Evolutionary conservation across 495 filamentous ascomycete genomes (phyloP).

Genomic region (Cenococcum geophilum): DNA sequence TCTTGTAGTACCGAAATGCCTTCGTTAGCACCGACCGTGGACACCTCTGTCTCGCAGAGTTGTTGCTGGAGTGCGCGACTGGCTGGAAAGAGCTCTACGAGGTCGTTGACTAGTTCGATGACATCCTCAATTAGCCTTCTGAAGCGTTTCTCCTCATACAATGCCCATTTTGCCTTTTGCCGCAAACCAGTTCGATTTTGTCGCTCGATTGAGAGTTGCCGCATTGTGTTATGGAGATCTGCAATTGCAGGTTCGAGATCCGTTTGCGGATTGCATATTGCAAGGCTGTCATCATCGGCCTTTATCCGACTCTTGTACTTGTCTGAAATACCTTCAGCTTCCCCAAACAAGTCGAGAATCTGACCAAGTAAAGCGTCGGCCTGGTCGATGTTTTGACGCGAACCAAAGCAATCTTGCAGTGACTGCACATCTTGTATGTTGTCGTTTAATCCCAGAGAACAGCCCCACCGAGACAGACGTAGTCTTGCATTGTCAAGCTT

Average conservation of each 20-base stretch:
- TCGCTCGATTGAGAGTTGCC: slow-evolving; percentile 27
- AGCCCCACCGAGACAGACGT: slow-evolving; percentile 25
- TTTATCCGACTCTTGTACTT: no score
- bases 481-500: slow-evolving; percentile 28
- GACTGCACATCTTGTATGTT: slow-evolving; percentile 6
- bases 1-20: no score
- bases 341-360: no score
- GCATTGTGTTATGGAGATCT: slow-evolving; percentile 32
- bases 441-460: slow-evolving; percentile 11
- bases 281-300: slow-evolving; percentile 17
- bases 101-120: slow-evolving; percentile 24
- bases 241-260: slow-evolving; percentile 23
- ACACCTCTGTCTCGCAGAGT: no score
- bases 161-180: slow-evolving; percentile 22
- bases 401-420: no score
- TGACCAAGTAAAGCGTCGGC: not conserved
- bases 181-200: slow-evolving; percentile 23
- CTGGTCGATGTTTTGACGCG: not conserved
- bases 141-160: slow-evolving; percentile 26
- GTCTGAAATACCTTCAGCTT: no score
- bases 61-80: slow-evolving; percentile 15
- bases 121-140: slow-evolving; percentile 33
- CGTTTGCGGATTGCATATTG: slow-evolving; percentile 10
- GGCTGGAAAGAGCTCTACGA: slow-evolving; percentile 34
- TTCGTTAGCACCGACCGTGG: no score